Percentiles rank a stretch among this genome's conserved stretches.
These are phyloP conservation scores for Ophiostoma himal-ulmi DNA, from an alignment of 2,329 filamentous ascomycete genomes.

Conservation along the genomic window DNA sequence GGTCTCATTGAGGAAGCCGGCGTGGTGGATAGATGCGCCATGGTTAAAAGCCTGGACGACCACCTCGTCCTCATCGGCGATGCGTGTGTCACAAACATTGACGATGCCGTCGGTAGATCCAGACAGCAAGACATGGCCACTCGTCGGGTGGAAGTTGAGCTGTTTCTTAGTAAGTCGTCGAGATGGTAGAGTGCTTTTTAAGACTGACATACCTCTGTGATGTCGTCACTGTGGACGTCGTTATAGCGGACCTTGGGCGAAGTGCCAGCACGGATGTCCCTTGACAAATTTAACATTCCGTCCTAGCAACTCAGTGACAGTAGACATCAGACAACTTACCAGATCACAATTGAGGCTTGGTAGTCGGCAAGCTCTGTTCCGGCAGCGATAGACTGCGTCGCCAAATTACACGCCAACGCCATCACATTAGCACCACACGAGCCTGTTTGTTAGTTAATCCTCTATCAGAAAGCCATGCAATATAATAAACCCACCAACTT, in stretches of 20 bases:
- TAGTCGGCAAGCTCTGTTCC: conserved; percentile 67
- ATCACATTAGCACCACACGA: conserved; percentile 40
- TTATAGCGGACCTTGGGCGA: conserved; percentile 50
- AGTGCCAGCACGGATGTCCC: conserved; percentile 52
- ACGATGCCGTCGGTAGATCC: conserved; percentile 76
- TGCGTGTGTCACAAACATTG: conserved; percentile 66
- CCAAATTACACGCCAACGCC: conserved; percentile 56
- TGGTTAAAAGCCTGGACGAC: conserved; percentile 75
- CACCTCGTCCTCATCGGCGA: conserved; percentile 70
- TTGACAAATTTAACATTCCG: conserved; percentile 29
- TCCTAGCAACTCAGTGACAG: conserved; percentile 16
- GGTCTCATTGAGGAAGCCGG: conserved; percentile 60
- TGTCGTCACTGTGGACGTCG: conserved; percentile 62
- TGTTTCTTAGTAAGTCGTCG: conserved; percentile 28
- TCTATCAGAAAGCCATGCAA: too few species aligned
- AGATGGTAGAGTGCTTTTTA: background rate
- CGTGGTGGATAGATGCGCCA: conserved; percentile 65
- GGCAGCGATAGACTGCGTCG: conserved; percentile 57
- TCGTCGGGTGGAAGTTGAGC: conserved; percentile 56
- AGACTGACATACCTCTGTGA: conserved; percentile 48
- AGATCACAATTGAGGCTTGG: conserved; percentile 55
- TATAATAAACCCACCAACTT: conserved; percentile 32
- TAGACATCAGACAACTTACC: conserved; percentile 38
- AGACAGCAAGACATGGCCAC: conserved; percentile 60
- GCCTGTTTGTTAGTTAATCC: conserved; percentile 22